Evolutionary conservation across 2,329 filamentous ascomycete species (phyloP).

Genomic region (Eutypa lata): DNA sequence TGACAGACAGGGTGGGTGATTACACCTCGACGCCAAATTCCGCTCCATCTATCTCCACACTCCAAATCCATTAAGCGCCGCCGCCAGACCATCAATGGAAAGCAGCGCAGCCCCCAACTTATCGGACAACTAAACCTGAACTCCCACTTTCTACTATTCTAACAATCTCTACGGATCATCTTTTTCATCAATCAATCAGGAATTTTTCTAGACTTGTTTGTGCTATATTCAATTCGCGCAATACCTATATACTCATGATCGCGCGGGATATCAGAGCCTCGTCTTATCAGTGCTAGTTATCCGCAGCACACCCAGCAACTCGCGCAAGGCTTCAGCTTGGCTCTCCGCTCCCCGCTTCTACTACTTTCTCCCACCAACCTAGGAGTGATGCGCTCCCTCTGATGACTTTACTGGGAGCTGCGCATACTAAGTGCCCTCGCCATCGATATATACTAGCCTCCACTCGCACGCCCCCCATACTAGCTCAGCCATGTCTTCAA

Average conservation of each 20-base stretch:
- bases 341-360: constrained; percentile 6
- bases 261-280: neutral
- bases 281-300: neutral
- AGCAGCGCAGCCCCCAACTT: constrained; percentile 12
- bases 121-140: constrained; percentile 11
- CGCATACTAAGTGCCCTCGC: constrained; percentile 15
- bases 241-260: neutral
- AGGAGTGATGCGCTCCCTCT: constrained; percentile 23
- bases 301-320: neutral
- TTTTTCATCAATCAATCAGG: neutral
- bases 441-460: constrained; percentile 33
- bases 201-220: neutral
- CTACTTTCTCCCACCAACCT: constrained; percentile 7
- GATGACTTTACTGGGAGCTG: constrained; percentile 18
- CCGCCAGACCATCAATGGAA: constrained; percentile 15
- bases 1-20: neutral
- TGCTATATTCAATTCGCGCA: neutral
- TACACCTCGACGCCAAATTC: constrained; percentile 12
- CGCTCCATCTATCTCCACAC: constrained; percentile 12
- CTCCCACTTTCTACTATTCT: constrained; percentile 6
- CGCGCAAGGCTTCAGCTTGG: constrained; percentile 13
- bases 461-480: constrained; percentile 19
- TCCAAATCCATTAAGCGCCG: constrained; percentile 28
- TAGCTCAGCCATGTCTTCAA: constrained; percentile 40
- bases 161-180: neutral